Evolutionary conservation across 2,329 filamentous ascomycete genomes (phyloP), one percentile per base, ranked within the genome.

Genomic region (Calonectria montana): DNA sequence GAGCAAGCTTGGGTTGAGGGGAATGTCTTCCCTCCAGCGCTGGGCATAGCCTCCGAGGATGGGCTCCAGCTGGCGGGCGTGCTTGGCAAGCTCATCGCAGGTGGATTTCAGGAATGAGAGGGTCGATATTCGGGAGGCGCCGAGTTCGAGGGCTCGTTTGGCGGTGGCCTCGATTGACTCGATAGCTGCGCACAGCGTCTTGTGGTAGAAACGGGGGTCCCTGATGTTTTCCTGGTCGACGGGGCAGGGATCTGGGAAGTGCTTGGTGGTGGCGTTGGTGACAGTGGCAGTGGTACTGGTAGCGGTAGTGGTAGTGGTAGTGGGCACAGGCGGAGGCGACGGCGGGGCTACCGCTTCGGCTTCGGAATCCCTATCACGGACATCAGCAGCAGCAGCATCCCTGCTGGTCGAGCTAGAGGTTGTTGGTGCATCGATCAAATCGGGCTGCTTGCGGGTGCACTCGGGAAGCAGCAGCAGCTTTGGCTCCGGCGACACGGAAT

Each of bases 1-100:
- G 13, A 70, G 71, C 16, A 79, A 23, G 1, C 67, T 66, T 0
- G 76, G 72, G 7, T 55, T 74, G 1, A 79, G 48, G 1, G 77
- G 76, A 1, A 75, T 71, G 0, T 76, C 70, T 10, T 69, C 45
- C 4, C 23, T 23, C 73, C 75, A 79, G 43, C 76, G 70, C 1
- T 62, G 53, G 5, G 67, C 61, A 15, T 79, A 79, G 0, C 31
- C 27, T 2, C 39, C 25, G 0, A 77, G 67, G 48, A 79, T 79
- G 21, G 65, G 61, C 23, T 70, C 41, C 0, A 79, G 70, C 16
- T 79, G 76, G 3, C 61, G 16, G n/a, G 69, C 21, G 5, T 76
- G 74, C 1, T n/a, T 23, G 2, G 21, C 67, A 1, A 79, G 31
- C 4, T 65, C 39, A 1, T 57, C 31, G 47, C 77, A 79, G 12